Evolutionary conservation across 1,284 basidiomycete species (phyloP).

Genomic region (Ceratobasidium sp.): DNA sequence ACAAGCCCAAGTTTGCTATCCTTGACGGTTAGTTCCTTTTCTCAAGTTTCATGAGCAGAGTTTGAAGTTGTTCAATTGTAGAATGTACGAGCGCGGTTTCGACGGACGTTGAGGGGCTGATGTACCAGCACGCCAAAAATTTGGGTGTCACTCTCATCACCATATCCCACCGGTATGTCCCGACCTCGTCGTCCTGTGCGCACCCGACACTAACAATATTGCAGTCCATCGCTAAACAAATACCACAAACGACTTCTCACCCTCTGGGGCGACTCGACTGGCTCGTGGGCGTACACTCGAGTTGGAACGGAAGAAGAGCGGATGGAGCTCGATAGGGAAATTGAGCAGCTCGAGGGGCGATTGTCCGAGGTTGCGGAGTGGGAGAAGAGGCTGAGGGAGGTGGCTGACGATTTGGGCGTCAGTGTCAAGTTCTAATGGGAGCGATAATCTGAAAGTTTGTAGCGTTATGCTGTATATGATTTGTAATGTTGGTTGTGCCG

Average conservation of each 20-base stretch:
- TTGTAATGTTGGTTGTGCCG: slow-evolving; percentile 2
- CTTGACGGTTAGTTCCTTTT: slow-evolving; percentile 68
- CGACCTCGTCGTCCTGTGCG: background rate
- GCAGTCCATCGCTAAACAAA: slow-evolving; percentile 80
- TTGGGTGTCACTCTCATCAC: slow-evolving; percentile 94
- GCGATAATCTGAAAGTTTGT: background rate
- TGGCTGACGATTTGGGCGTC: slow-evolving; percentile 59
- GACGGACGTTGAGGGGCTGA: slow-evolving; percentile 93
- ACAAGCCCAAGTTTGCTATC: slow-evolving; percentile 79
- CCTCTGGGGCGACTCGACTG: slow-evolving; percentile 71
- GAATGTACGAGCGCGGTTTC: slow-evolving; percentile 98
- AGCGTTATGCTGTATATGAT: background rate
- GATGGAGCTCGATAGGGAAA: slow-evolving; percentile 77
- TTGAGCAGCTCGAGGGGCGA: slow-evolving; percentile 70
- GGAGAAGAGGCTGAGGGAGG: slow-evolving; percentile 69
- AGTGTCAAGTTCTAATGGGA: slow-evolving; percentile 45
- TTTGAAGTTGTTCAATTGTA: slow-evolving; percentile 53
- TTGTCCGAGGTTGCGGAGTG: slow-evolving; percentile 73
- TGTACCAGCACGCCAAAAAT: slow-evolving; percentile 96
- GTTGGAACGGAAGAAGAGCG: slow-evolving; percentile 78
- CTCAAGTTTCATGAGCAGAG: slow-evolving; percentile 10
- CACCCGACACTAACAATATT: background rate
- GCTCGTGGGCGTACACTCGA: slow-evolving; percentile 74
- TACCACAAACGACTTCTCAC: slow-evolving; percentile 87
- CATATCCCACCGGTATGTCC: slow-evolving; percentile 76